Conservation (phyloP, 108 stramenopile genomes). For the Nannochloropsis granulata region DNA sequence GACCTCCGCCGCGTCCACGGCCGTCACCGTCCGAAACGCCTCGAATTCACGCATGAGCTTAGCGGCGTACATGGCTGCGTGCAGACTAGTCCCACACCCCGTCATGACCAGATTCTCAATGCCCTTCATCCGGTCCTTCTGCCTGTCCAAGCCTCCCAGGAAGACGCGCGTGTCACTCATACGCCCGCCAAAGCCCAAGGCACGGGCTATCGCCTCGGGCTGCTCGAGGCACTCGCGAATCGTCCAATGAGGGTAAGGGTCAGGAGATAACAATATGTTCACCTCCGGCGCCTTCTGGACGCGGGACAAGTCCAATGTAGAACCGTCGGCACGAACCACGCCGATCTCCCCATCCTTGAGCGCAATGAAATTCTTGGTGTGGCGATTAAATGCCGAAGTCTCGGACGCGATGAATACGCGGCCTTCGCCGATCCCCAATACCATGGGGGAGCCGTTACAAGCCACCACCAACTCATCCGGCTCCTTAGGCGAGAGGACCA, state of each 20-base stretch:
- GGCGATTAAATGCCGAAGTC: constrained; percentile 89
- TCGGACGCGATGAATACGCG: constrained; percentile 88
- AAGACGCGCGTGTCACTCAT: constrained; percentile 31
- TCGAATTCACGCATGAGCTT: constrained; percentile 93
- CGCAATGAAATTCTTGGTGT: constrained; percentile 94
- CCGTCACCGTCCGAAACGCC: constrained; percentile 66
- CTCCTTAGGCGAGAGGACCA: constrained; percentile 47
- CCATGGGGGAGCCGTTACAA: constrained; percentile 89
- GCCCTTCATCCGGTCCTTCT: constrained; percentile 42
- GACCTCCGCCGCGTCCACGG: constrained; percentile 82
- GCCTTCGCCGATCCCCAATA: constrained; percentile 82
- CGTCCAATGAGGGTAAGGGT: constrained; percentile 90
- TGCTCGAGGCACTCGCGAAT: constrained; percentile 66
- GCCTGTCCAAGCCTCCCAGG: constrained; percentile 60
- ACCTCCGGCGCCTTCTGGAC: constrained; percentile 44
- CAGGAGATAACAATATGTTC: constrained; percentile 72
- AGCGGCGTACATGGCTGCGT: constrained; percentile 86
- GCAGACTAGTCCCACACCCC: constrained; percentile 89
- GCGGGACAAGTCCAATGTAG: constrained; percentile 65
- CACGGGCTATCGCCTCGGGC: constrained; percentile 85
- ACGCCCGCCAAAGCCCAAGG: constrained; percentile 60
- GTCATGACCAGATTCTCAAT: constrained; percentile 38
- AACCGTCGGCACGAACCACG: constrained; percentile 72
- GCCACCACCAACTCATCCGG: constrained; percentile 88
- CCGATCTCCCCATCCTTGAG: constrained; percentile 98